Base-by-base conservation (phyloP, 1,284 basidiomycete species). In the Dichomitus squalens region DNA sequence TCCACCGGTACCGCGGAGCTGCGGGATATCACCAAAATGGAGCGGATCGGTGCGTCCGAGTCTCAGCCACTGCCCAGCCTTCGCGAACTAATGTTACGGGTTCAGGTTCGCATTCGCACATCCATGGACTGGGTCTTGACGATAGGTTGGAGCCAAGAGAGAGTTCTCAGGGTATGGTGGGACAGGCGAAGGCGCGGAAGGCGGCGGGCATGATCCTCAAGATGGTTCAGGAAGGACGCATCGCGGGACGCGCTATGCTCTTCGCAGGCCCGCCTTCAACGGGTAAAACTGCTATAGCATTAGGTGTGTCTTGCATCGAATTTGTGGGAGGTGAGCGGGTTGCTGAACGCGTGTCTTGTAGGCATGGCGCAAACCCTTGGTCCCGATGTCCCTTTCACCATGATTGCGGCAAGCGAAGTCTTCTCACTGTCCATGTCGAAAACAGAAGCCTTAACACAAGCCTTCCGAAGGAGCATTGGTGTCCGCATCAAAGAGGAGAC, bases 381-480 rank as follows among this genome's bases (percentile, higher is more conserved):
- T 1, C 70, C 88, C 2, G 96, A 98, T 68, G 96, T 98, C 1
- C 96, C 97, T 0, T 99, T 98, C 73, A 98, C 95, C 4, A 96
- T 93, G 86, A 93, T 99, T 67, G 93, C 95, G 29, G 95, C 91
- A 12, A 96, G 93, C 75, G 96, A 99, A 74, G 96, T 99, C 56
- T 99, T 97, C 78, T 97, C 95, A 43, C 82, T 98, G 38, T 93
- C 92, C 69, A 97, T 98, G 94, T 96, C 93, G 41, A 99, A 98
- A 79, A 99, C 97, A 1, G 97, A 99, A 73, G 95, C 96, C 31
- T 83, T 99, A 61, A 98, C 95, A 1, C 96, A 99, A 75, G 95
- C 96, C 0, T 95, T 99, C 76, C 82, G 96, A 67, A 80, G 95
- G 66, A 95, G 94, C 67, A 98, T 98, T 70, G 96, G 96, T 33